Evolutionary conservation across 2,329 filamentous ascomycete genomes (phyloP), one percentile per base, ranked within the genome.

Genomic region (Stachybotrys chlorohalonatus): DNA sequence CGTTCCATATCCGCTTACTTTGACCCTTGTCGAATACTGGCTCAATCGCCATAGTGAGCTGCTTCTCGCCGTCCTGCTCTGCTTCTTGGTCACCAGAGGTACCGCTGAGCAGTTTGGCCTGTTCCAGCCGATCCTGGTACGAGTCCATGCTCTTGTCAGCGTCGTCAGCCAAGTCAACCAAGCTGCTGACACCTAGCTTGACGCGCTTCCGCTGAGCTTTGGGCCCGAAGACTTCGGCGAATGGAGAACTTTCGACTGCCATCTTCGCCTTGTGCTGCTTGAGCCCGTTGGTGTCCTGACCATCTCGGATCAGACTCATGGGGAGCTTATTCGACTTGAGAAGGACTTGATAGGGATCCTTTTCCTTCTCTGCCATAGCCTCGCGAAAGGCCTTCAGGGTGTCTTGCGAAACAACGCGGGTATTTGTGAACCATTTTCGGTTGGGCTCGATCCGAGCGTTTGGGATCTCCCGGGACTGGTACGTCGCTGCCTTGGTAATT

Each of bases 361-460:
- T 85, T 53, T 89, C 86, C 71, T 92, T 89, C 71, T 95, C 91
- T 47, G 89, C 89, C 73, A 99, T 93, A 31, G 94, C 94, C 57
- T 92, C 87, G 58, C 94, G 85, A 74, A 99, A 99, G 2, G 89
- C 85, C 49, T 82, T 83, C 59, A 97, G 79, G 3, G 90, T 89
- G 68, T 95, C 90, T 69, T 96, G 93, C 1, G 88, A 90, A 66
- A 96, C 95, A 52, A 84, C 81, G 61, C 94, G 80, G 39, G 93
- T 96, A 72, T 96, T 96, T 65, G 87, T 90, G 75, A 99, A 99
- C 94, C 94, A 99, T 75, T 95, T 95, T 66, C 94, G 82, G 74
- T 97, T 95, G 52, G 94, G 94, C 76, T 97, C 93, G 66, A 97
- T 89, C 61, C 92, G 83, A 62, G 93, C 94, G 56, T 81, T 83